Evolutionary conservation across 495 filamentous ascomycete species (phyloP), one percentile per base, ranked within the genome.

Genomic region (Aspergillus sclerotioniger): DNA sequence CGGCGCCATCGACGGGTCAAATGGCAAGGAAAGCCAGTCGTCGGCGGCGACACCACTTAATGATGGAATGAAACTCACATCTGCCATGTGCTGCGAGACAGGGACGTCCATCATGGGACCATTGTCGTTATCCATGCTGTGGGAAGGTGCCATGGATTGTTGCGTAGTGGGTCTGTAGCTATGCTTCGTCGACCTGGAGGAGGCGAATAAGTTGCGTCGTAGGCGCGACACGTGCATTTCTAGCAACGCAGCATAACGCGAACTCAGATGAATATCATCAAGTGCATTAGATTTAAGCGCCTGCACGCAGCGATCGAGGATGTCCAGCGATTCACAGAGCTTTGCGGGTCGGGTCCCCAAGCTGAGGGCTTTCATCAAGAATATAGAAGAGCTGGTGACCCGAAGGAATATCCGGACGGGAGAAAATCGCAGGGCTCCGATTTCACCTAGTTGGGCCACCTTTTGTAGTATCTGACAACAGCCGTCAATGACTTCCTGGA

Each of bases 401-500:
- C 80, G 76, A 6, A 82, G 72, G 51, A 81, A 78, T 32, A 81
- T 80, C 33, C 80, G 75, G 15, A 83, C 77, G 0, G 80, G 80
- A 0, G 73, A 79, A 52, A 80, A 83, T 8, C 72, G 74, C 32
- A 83, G 57, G 12, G 72, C 73, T 7, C 72, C 76, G 7, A 62
- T 49, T 21, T 78, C 68, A 2, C 74, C 74, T 6, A 79, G 69
- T 20, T 81, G 70, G 13, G 59, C 69, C 20, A 76, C 74, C 60
- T 78, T 80, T 33, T 74, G 69, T 5, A 83, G 61, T 51, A 83
- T 82, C 50, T 80, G 69, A 46, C 78, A 74, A 58, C 79, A 80
- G 1, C 79, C 79, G 29, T 83, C 79, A 28, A 81, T 79, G 1
- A 83, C 80, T 61, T 83, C 80, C 65, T 80, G 74, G 21, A 83